Evolutionary conservation across 2,329 filamentous ascomycete genomes (phyloP), one percentile per base, ranked within the genome.

Genomic region (Elsinoe arachidis): DNA sequence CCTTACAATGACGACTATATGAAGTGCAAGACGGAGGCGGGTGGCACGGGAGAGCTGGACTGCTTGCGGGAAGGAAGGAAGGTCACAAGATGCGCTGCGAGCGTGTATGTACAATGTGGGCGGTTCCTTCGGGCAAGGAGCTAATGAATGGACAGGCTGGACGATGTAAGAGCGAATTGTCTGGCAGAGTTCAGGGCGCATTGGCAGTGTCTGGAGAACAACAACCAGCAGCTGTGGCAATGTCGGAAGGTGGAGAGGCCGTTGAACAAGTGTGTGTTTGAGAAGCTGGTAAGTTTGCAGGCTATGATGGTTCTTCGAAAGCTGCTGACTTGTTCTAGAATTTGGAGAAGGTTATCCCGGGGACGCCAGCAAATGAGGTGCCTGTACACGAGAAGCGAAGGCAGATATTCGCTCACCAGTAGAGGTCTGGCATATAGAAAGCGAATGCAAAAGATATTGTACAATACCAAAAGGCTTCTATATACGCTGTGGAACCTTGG

Each of bases 1-100:
- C 80, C 88, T 58, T 99, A 91, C 81, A 97, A 97, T 76, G 93
- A 99, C 79, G 93, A 99, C 77, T 99, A 87, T 78, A 99, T 99
- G 92, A 88, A 95, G 79, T 99, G 93, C 87, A 99, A 99, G 86
- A 88, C 83, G 65, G 90, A 96, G 76, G 85, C 90, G 68, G 86
- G 88, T 62, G 93, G 93, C 67, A 84, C 83, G 74, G 93, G 90
- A 72, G 93, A 99, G 79, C 74, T 95, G 62, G 89, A 96, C 65
- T 99, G 93, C 76, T 77, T 99, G 81, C 92, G 89, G 80, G 93
- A 99, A 78, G 93, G 93, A 58, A 83, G 93, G 73, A 88, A 93
- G 74, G 93, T 99, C 61, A 99, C 93, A 66, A 84, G 93, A 76
- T 99, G 93, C 79, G 93, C 93, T 59, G 86, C 88, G 66, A 95